Conservation (phyloP, 1,284 basidiomycete genomes). For the Sporisorium exsertum region DNA sequence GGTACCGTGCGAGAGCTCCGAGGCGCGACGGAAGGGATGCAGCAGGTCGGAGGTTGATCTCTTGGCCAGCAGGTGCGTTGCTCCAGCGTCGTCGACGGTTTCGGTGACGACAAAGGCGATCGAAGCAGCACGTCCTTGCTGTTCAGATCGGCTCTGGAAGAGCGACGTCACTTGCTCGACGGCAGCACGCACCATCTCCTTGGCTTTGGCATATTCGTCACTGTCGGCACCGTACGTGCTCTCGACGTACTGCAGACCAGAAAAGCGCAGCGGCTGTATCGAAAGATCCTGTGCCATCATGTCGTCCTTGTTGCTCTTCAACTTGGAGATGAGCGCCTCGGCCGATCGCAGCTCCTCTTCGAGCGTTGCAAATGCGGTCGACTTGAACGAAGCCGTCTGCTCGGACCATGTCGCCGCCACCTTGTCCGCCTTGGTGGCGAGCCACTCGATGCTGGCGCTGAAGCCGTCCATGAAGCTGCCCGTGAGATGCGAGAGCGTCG, state of each 20-base stretch:
- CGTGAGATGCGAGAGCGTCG: conserved; percentile 34
- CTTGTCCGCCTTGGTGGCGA: conserved; percentile 17
- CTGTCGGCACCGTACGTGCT: conserved; percentile 38
- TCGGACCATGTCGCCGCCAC: conserved; percentile 27
- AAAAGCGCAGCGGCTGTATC: conserved; percentile 50
- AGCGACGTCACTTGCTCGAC: conserved; percentile 26
- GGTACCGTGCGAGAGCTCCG: conserved; percentile 12
- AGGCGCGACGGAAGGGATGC: conserved; percentile 29
- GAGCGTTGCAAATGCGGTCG: conserved; percentile 37
- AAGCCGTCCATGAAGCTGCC: conserved; percentile 40
- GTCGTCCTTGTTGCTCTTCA: conserved; percentile 10
- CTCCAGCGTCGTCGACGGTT: conserved; percentile 5
- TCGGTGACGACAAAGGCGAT: conserved; percentile 49
- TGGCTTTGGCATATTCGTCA: conserved; percentile 32
- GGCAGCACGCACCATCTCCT: conserved; percentile 26
- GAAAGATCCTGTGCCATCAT: conserved; percentile 19
- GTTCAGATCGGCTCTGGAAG: conserved; percentile 30
- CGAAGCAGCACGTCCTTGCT: conserved; percentile 29
- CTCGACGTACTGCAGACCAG: conserved; percentile 44
- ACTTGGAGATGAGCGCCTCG: conserved; percentile 29
- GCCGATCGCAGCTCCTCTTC: conserved; percentile 37
- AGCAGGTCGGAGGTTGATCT: conserved; percentile 29
- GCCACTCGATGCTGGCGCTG: conserved; percentile 38
- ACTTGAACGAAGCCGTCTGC: conserved; percentile 34
- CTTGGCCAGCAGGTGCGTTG: conserved; percentile 11